These are phyloP conservation scores for Heterobasidion occidentale DNA, from an alignment of 1,284 basidiomycete genomes.

Conservation along the genomic window DNA sequence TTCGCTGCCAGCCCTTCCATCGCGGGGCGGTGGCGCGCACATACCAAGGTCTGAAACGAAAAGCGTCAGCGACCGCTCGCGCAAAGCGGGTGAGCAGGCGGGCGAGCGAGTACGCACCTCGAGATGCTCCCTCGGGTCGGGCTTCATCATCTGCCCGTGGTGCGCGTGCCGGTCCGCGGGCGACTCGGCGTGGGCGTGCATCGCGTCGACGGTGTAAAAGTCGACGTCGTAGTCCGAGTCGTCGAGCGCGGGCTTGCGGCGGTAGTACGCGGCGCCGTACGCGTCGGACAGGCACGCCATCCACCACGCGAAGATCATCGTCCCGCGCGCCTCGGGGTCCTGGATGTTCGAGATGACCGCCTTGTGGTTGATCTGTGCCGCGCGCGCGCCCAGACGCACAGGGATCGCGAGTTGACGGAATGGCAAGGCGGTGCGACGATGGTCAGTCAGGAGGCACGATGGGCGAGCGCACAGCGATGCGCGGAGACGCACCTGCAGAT, in stretches of 20 bases:
- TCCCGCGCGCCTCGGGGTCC: slow-evolving; percentile 65
- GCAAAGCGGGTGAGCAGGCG: no score
- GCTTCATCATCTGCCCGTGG: slow-evolving; percentile 40
- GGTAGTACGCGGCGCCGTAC: slow-evolving; percentile 51
- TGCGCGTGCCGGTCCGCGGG: slow-evolving; percentile 23
- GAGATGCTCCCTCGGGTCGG: slow-evolving; percentile 65
- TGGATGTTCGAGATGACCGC: slow-evolving; percentile 61
- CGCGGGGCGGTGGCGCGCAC: slow-evolving; percentile 1
- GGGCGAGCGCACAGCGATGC: slow-evolving; percentile 1
- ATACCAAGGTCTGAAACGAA: slow-evolving; percentile 28
- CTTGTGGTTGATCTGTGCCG: slow-evolving; percentile 67
- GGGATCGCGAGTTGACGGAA: no score
- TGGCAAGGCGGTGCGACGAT: no score
- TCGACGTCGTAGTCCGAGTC: slow-evolving; percentile 70
- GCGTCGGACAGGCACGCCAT: slow-evolving; percentile 54
- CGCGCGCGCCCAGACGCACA: background rate
- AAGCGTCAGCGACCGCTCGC: no score
- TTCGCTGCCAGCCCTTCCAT: no score
- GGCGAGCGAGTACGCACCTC: slow-evolving; percentile 38
- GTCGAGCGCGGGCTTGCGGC: slow-evolving; percentile 48
- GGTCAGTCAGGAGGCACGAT: background rate
- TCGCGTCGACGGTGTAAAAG: slow-evolving; percentile 68
- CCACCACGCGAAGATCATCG: slow-evolving; percentile 85
- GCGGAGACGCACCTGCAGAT: slow-evolving; percentile 47
- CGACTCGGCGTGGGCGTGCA: slow-evolving; percentile 15